Conservation (phyloP, 129 eudicot species). For the Tagetes patula region DNA sequence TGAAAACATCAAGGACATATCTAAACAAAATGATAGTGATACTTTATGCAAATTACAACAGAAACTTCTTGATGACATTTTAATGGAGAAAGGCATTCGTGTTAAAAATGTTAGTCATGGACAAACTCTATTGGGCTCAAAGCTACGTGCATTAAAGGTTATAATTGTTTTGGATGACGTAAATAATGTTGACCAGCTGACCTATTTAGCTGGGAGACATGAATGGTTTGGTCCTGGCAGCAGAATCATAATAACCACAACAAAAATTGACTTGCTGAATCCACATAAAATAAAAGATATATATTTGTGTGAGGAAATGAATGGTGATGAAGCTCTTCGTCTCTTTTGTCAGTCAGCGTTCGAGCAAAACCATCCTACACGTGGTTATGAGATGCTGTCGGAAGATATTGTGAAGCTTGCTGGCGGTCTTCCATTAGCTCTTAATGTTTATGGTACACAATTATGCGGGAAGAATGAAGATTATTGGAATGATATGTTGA, state of each 20-base stretch:
- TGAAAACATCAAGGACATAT: conserved; percentile 31
- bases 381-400: background rate
- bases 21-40: conserved; percentile 9
- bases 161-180: conserved; percentile 5
- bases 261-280: background rate
- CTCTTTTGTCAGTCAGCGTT: conserved; percentile 4
- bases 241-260: conserved; percentile 15
- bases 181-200: conserved; percentile 15
- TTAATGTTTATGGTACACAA: conserved; percentile 1
- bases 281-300: background rate
- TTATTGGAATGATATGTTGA: background rate
- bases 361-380: background rate
- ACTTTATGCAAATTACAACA: conserved; percentile 5
- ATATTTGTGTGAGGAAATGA: conserved; percentile 3
- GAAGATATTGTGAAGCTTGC: conserved; percentile 8
- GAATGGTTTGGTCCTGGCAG: conserved; percentile 23
- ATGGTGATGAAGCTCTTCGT: background rate
- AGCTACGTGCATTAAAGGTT: background rate
- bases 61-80: conserved; percentile 14
- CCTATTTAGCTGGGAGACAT: conserved; percentile 22
- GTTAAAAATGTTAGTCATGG: conserved; percentile 1
- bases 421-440: conserved; percentile 14
- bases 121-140: background rate
- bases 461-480: conserved; percentile 2
- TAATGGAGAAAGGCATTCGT: background rate